Evolutionary conservation across 192 early-diverging fungal species (phyloP), one percentile per base, ranked within the genome.

Genomic region (Dissophora ornata): DNA sequence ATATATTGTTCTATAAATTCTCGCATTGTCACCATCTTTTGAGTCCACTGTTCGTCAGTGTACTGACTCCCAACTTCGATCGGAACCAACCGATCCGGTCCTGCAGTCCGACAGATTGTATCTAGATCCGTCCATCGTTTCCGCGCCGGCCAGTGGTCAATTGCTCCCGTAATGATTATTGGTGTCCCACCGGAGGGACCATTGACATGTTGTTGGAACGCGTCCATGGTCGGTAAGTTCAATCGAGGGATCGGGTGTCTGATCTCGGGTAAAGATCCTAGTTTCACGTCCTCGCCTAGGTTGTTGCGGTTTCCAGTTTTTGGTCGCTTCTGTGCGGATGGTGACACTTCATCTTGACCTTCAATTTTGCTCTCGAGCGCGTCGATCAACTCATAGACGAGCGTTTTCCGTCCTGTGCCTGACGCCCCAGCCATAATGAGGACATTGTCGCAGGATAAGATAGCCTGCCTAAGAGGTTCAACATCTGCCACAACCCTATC

Each of bases 11-110:
- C 81, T 4, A 95, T 50, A 65, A 93, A 96, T 41, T 93, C 90
- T 10, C 81, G 85, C 55, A 95, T 86, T 0, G 80, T 73, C 69
- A 96, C 83, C 38, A 96, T 59, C 51, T 82, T 80, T 67, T 94
- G 94, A 3, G 85, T 81, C 96, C 96, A 97, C 2, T 65, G 60
- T 2, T 79, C 66, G 26, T 95, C 91, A 3, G 92, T 95, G 68
- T 97, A 97, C 24, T 89, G 83, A 4, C 69, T 56, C 0, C 96
- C 96, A 48, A 94, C 61, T 61, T 97, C 96, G 1, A 97, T 84
- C 5, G 96, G 94, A 0, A 97, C 93, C 10, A 87, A 66, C 1
- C 94, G 88, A 52, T 91, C 82, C 12, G 81, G 69, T 16, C 89
- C 92, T 12, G 88, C 88, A 0, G 81, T 63, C n/a, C 49, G 41